A percentile compares a stretch with the other conserved stretches of the same genome.
Evolutionary conservation across 106 monocot genomes (phyloP).

Genomic region (Dioscorea alata): DNA sequence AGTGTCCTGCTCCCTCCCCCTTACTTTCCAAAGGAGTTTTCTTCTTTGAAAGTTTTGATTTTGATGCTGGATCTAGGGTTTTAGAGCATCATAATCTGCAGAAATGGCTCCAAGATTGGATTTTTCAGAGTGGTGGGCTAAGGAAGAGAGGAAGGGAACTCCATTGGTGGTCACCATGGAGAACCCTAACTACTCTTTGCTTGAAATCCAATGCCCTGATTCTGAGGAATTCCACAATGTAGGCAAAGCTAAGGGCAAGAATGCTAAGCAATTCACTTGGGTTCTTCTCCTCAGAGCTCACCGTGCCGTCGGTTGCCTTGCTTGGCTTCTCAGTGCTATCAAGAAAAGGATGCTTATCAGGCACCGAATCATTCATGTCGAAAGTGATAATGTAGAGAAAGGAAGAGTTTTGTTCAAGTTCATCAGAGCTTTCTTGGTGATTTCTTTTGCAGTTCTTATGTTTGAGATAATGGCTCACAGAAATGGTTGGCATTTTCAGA

Average conservation of each 20-base stretch:
- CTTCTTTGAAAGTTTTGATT: background rate
- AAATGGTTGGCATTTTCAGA: slow-evolving; percentile 45
- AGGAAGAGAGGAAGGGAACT: slow-evolving; percentile 28
- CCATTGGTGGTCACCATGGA: slow-evolving; percentile 65
- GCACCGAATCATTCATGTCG: background rate
- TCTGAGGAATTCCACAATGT: slow-evolving; percentile 2
- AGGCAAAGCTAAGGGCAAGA: slow-evolving; percentile 28
- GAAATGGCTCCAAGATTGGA: slow-evolving; percentile 42
- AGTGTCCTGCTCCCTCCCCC: background rate
- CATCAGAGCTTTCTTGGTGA: slow-evolving; percentile 31
- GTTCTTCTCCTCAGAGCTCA: slow-evolving; percentile 40
- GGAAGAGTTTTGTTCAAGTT: slow-evolving; percentile 28
- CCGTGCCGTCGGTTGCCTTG: slow-evolving; percentile 32
- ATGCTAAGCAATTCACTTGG: slow-evolving; percentile 52
- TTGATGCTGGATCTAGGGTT: slow-evolving; percentile 12
- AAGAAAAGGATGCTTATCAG: slow-evolving; percentile 22
- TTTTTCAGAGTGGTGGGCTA: slow-evolving; percentile 35
- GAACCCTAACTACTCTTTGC: slow-evolving; percentile 53
- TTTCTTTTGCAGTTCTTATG: slow-evolving; percentile 24
- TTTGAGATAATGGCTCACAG: slow-evolving; percentile 34
- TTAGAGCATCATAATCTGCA: background rate
- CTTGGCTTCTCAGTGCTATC: slow-evolving; percentile 33
- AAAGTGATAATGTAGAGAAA: slow-evolving; percentile 19
- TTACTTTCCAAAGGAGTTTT: background rate
- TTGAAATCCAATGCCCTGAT: slow-evolving; percentile 29